phyloP scores from a whole-genome alignment of 192 early-diverging fungal species.

The Mortierella claussenii region DNA sequence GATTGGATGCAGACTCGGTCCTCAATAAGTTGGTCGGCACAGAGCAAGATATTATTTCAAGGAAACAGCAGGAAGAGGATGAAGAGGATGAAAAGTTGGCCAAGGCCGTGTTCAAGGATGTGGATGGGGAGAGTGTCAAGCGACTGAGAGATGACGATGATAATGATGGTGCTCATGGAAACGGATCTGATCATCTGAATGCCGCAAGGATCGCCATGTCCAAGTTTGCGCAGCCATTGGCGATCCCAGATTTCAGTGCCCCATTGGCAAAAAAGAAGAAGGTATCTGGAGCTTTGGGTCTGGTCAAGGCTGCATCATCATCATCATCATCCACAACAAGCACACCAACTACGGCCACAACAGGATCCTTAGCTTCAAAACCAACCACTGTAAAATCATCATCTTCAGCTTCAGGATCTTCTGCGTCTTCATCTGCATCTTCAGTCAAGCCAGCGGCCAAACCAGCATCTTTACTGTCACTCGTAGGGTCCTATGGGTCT shows the following conservation, averaged over 20 bases:
- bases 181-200: slow-evolving; percentile 29
- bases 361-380: background rate
- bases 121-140: slow-evolving; percentile 73
- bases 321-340: background rate
- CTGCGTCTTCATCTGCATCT: background rate
- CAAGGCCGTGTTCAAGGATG: slow-evolving; percentile 68
- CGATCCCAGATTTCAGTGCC: slow-evolving; percentile 30
- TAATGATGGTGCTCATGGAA: background rate
- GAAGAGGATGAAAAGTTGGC: slow-evolving; percentile 75
- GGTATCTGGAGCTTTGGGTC: slow-evolving; percentile 28
- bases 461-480: slow-evolving; percentile 30
- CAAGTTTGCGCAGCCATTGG: slow-evolving; percentile 28
- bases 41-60: slow-evolving; percentile 51
- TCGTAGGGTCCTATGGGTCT: slow-evolving; percentile 42
- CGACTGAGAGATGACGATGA: slow-evolving; percentile 62
- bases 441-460: slow-evolving; percentile 7
- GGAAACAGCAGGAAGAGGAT: slow-evolving; percentile 57
- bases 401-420: background rate
- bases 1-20: slow-evolving; percentile 74
- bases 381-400: background rate
- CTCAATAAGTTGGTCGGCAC: slow-evolving; percentile 58
- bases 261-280: slow-evolving; percentile 42
- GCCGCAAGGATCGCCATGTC: slow-evolving; percentile 42
- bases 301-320: slow-evolving; percentile 8
- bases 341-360: background rate